Conservation (phyloP, 192 early-diverging fungal species). For the Lobosporangium transversale region DNA sequence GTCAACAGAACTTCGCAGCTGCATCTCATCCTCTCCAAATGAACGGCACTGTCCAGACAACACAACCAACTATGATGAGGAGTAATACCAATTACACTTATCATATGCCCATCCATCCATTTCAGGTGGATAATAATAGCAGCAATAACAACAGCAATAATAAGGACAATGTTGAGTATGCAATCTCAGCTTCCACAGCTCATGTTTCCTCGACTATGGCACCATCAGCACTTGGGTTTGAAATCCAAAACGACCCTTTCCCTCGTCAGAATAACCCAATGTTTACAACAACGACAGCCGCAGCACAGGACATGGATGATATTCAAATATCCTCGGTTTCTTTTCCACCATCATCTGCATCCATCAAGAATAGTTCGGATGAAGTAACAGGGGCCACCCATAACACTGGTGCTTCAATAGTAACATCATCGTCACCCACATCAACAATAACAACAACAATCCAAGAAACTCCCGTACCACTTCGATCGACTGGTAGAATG, state of each 20-base stretch:
- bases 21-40: neutral
- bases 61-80: neutral
- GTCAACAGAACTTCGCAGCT: neutral
- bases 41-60: neutral
- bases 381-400: no score
- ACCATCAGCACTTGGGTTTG: slow-evolving; percentile 4
- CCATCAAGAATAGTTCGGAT: slow-evolving; percentile 23
- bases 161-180: neutral
- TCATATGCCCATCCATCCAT: slow-evolving; percentile 30
- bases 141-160: neutral
- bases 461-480: neutral
- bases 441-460: neutral
- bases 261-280: neutral
- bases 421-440: no score
- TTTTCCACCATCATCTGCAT: slow-evolving; percentile 14
- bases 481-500: slow-evolving; percentile 16
- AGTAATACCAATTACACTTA: slow-evolving; percentile 14
- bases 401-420: no score
- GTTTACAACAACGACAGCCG: neutral
- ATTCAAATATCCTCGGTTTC: slow-evolving; percentile 10
- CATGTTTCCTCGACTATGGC: no score
- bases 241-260: slow-evolving; percentile 8
- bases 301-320: slow-evolving; percentile 41
- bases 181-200: no score
- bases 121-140: slow-evolving; percentile 21